Evolutionary conservation across 1,284 basidiomycete genomes (phyloP), one percentile per base, ranked within the genome.

Genomic region (Rhizoctonia solani): DNA sequence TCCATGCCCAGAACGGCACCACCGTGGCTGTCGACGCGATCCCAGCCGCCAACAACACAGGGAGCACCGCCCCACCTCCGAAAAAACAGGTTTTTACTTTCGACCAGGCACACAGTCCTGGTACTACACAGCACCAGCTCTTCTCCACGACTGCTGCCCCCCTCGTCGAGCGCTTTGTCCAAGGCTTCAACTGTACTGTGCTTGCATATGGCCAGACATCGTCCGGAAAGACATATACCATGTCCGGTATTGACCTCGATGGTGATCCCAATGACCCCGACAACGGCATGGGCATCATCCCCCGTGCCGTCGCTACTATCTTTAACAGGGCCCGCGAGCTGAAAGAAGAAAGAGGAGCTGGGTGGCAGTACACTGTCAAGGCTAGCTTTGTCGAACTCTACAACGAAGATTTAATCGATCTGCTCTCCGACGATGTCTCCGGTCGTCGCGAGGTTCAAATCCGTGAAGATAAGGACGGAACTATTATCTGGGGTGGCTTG

Each of bases 181-280:
- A 95, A 74, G 96, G 96, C 11, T 96, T 95, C 80, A 99, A 99
- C 79, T 96, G 95, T 71, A 99, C 97, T 41, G 90, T 99, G 70
- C 85, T 99, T 69, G 96, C 96, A 61, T 99, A 99, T 79, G 96
- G 97, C 13, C 97, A 99, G 76, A 99, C 96, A 0, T 93, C 91
- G 71, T 95, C 92, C 70, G 96, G 96, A 56, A 99, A 98, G 81
- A 96, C 93, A 0, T 96, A 94, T 77, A 95, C 95, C 32, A 98
- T 98, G 96, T 93, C 93, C 19, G 91, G 93, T 68, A 81, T 92
- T 65, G 92, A 94, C 77, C 81, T 91, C 32, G 93, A 94, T 70
- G 88, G 89, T 55, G 87, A 91, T 78, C 87, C 89, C 52, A 80
- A 83, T 29, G 87, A 91, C 76, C 82, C 88, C 67, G 81, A 82